Evolutionary conservation across 352 stramenopile genomes (phyloP).

Genomic region (Globisporangium solare): DNA sequence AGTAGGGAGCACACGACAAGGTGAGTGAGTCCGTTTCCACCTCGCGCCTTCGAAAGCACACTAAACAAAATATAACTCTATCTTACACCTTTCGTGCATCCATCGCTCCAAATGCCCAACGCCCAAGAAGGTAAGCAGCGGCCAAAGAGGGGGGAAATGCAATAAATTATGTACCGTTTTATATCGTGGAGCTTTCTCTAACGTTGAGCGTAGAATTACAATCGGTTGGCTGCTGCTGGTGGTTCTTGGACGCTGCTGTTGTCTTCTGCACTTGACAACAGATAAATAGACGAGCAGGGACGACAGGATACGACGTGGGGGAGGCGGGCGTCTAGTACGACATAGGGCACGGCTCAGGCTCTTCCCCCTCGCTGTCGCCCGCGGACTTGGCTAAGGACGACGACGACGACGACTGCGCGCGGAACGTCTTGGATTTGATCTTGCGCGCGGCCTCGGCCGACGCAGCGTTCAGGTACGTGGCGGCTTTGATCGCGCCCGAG

Average conservation of each 20-base stretch:
- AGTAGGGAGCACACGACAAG: not conserved
- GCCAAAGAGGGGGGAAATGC: not conserved
- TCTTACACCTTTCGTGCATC: not conserved
- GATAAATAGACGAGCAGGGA: not conserved
- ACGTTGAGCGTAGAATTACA: not conserved
- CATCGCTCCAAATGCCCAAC: too few species aligned
- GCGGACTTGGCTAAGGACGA: conserved; percentile 9
- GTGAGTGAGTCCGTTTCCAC: not conserved
- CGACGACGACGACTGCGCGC: conserved; percentile 3
- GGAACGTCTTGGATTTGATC: conserved; percentile 29
- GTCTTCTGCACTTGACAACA: not conserved
- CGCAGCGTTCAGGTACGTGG: conserved; percentile 38
- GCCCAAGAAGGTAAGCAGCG: too few species aligned
- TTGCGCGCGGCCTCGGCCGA: conserved; percentile 52
- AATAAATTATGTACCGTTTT: conserved; percentile 1
- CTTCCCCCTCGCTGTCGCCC: conserved; percentile 33
- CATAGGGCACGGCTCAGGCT: conserved; percentile 6
- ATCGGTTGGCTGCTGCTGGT: not conserved
- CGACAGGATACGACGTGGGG: not conserved
- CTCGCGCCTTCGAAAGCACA: not conserved
- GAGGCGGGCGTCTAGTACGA: not conserved
- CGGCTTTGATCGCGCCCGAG: conserved; percentile 37
- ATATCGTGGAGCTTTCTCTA: not conserved
- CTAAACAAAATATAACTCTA: not conserved
- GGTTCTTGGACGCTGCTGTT: not conserved